These are phyloP conservation scores for Tylopilus vinaceipallidus DNA, from an alignment of 768 basidiomycete species.

Conservation along the genomic window DNA sequence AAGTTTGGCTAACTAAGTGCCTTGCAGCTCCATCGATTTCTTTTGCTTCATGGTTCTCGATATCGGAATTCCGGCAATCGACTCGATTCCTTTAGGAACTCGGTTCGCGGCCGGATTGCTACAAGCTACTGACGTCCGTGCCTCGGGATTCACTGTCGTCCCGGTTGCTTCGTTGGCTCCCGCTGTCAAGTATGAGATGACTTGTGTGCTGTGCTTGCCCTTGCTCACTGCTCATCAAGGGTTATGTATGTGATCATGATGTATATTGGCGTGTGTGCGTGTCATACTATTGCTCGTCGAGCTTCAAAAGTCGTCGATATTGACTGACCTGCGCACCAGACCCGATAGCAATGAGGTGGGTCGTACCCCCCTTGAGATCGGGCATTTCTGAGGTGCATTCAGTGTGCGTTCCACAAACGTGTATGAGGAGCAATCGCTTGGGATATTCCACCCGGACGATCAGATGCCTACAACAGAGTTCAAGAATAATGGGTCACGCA, in stretches of 20 bases:
- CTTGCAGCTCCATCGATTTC: constrained; percentile 74
- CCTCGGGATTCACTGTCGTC: constrained; percentile 86
- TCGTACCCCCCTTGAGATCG: background rate
- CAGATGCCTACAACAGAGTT: constrained; percentile 51
- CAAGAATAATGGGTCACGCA: constrained; percentile 44
- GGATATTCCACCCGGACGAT: constrained; percentile 60
- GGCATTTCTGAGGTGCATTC: background rate
- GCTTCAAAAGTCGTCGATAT: constrained; percentile 1
- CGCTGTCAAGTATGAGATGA: constrained; percentile 69
- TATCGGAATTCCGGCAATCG: constrained; percentile 71
- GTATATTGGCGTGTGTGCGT: constrained; percentile 82
- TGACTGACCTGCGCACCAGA: constrained; percentile 38
- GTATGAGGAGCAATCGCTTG: constrained; percentile 91
- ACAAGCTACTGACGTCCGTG: constrained; percentile 79
- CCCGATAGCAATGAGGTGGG: constrained; percentile 78
- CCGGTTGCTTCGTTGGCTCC: constrained; percentile 74
- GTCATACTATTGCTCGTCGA: constrained; percentile 4
- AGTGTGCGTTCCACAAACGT: constrained; percentile 92
- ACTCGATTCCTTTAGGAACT: constrained; percentile 64
- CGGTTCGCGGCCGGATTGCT: constrained; percentile 73
- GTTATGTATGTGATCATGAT: constrained; percentile 92
- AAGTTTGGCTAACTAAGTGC: background rate
- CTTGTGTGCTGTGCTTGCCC: background rate
- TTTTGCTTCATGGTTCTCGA: constrained; percentile 87
- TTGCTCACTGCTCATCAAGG: constrained; percentile 35